Base-by-base conservation (phyloP, 2,329 filamentous ascomycete species). In the Colletotrichum sp. region DNA sequence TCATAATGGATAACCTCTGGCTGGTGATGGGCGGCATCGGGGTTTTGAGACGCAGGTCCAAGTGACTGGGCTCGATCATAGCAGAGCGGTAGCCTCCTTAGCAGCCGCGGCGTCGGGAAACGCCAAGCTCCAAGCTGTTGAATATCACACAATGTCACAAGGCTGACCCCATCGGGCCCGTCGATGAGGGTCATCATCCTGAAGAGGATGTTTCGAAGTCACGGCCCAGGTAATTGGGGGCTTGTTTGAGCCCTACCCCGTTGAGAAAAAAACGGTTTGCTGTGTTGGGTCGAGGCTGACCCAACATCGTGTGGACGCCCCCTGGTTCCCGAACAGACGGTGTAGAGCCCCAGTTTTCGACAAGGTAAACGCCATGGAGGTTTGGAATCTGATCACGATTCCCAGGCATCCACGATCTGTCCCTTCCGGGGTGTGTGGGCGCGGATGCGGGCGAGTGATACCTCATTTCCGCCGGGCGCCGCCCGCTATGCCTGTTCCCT, bases 351-450 rank as follows among this genome's bases (percentile, higher is more conserved):
- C 65, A 8, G 36, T 18, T 33, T n/a, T 24, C 24, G 51, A 62
- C 16, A 27, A 58, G 54, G 54, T 47, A 66, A 62, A 73, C 68
- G 71, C 71, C 71, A 73, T 57, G 43, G 55, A 38, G 62, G 69
- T 67, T 70, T 51, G 27, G 43, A 58, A 36, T 24, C 2, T 11
- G n/a, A 8, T 43, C 59, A 24, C n/a, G 33, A 38, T 64, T n/a
- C 21, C 57, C 38, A 66, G 68, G 51, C 70, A 69, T 38, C 58
- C 66, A 31, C 57, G 21, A 72, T 27, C 47, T 55, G 58, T 27
- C 33, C 29, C 29, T 54, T 54, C 21, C 29, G 29, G 71, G 12
- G 47, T 34, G 51, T 36, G 70, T 33, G 71, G 61, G 36, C 21
- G 21, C 21, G 34, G 21, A 36, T 62, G 59, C n/a, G 34, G 34